Evolutionary conservation across 2,329 filamentous ascomycete species (phyloP), one percentile per base, ranked within the genome.

Genomic region (Cladosporium sp.): DNA sequence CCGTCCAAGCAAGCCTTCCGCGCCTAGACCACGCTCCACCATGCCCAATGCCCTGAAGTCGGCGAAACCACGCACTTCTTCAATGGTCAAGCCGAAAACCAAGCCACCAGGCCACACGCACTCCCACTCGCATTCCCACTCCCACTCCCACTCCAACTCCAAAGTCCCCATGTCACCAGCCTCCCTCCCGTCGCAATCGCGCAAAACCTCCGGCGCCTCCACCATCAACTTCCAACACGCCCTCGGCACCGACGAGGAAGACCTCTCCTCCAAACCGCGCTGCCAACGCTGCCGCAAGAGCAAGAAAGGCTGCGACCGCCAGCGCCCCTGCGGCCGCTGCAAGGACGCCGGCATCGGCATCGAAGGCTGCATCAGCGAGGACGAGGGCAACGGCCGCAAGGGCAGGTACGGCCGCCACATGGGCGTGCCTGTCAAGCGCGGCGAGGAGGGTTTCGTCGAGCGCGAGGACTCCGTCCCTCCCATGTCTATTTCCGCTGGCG

Each of bases 251-350:
- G 88, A 90, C 58, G 88, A 95, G 57, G 91, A 96, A 57, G 91
- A 96, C 51, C 74, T 97, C 16, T 96, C 92, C 0, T 91, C 86
- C 58, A 96, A 97, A 72, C 93, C 93, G 50, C 90, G 93, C 55
- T 98, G 93, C 76, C 93, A 98, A 69, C 86, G 93, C 52, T 98
- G 93, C 77, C 86, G 93, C 63, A 98, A 98, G 81, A 97, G 92
- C 74, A 98, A 98, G 78, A 98, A 98, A 73, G 93, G 93, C 11
- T 98, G 93, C 67, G 93, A 98, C 73, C 85, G 93, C 52, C 93
- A 97, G 71, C 85, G 93, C 33, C 93, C 93, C 22, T 98, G 93
- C 65, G 88, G 90, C 50, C 83, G 93, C 56, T 98, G 93, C 81
- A 89, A 90, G 68, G 93, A 98, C 71, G 93, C 93, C 38, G 93